phyloP scores from a whole-genome alignment of 2,329 filamentous ascomycete genomes.

The Trichophyton schoenleinii region DNA sequence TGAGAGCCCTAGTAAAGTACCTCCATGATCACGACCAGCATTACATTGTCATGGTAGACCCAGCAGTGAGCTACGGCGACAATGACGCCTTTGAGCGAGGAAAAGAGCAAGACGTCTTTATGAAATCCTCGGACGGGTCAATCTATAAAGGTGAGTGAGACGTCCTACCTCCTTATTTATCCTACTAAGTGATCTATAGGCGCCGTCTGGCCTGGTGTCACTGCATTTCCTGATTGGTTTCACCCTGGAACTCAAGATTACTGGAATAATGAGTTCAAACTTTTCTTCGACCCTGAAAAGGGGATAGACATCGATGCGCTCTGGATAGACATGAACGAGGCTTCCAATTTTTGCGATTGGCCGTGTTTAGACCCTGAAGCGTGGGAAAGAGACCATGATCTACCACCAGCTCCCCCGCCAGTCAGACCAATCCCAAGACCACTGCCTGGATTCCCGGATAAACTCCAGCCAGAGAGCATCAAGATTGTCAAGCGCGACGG shows the following conservation, averaged over 20 bases:
- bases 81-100: constrained; percentile 48
- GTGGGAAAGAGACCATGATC: constrained; percentile 30
- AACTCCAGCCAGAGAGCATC: constrained; percentile 43
- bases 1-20: constrained; percentile 50
- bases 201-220: constrained; percentile 61
- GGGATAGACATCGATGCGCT: constrained; percentile 59
- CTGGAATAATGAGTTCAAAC: constrained; percentile 52
- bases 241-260: constrained; percentile 46
- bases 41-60: constrained; percentile 59
- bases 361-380: constrained; percentile 39
- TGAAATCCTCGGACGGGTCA: constrained; percentile 41
- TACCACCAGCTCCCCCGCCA: constrained; percentile 45
- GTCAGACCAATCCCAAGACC: constrained; percentile 47
- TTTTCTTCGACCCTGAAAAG: constrained; percentile 47
- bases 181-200: constrained; percentile 24
- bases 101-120: constrained; percentile 39
- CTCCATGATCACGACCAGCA: constrained; percentile 51
- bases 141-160: constrained; percentile 28
- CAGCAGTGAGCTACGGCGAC: constrained; percentile 30
- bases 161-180: neutral
- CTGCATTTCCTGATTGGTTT: constrained; percentile 62
- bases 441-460: constrained; percentile 51
- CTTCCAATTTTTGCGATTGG: constrained; percentile 35
- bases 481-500: constrained; percentile 13
- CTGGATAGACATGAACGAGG: constrained; percentile 55